Base-by-base conservation (phyloP, 2,329 filamentous ascomycete genomes). In the Myrmaecium sp. region DNA sequence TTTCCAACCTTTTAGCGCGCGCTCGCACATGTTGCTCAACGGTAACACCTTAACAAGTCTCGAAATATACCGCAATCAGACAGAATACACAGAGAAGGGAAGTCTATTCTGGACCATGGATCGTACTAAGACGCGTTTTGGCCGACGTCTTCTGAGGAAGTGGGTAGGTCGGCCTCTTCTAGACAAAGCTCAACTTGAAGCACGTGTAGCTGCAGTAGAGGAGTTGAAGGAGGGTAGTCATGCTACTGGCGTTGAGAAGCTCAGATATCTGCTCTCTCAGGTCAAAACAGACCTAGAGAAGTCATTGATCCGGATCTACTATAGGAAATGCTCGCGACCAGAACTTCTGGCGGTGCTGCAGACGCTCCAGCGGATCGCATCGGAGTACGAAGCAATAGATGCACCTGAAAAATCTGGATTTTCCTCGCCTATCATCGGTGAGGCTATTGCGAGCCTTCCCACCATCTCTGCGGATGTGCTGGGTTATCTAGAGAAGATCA, bases 71-170 rank as follows among this genome's bases (percentile, higher is more conserved):
- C 78, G 84, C 33, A 98, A 98, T 38, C 73, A 83, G 41, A 95
- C 86, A 0, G 84, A 95, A 44, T 69, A 84, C 41, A 67, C 70
- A 0, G 70, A 77, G 31, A 84, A 77, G 41, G 89, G 89, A 3
- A 94, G 84, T 47, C 60, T 98, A 4, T 84, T 95, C 51, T 98
- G 89, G 89, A 81, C 83, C 0, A 63, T 98, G 21, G 81, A 98
- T 54, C 82, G 89, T 40, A 95, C 89, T 0, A 68, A 76, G 36
- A 98, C 89, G 1, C 73, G 79, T 8, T 91, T 92, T 43, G 89
- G 89, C 2, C 80, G 83, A 36, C 67, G 89, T 6, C 60, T 95
- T 23, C 62, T 98, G 23, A 70, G 86, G 7, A 94, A 92, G 51
- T 98, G 89, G 89, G 77, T 98, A 23, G 89, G 89, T 2, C 69